Evolutionary conservation across 108 stramenopile species (phyloP).

Genomic region (Cyclotella kingstonii): DNA sequence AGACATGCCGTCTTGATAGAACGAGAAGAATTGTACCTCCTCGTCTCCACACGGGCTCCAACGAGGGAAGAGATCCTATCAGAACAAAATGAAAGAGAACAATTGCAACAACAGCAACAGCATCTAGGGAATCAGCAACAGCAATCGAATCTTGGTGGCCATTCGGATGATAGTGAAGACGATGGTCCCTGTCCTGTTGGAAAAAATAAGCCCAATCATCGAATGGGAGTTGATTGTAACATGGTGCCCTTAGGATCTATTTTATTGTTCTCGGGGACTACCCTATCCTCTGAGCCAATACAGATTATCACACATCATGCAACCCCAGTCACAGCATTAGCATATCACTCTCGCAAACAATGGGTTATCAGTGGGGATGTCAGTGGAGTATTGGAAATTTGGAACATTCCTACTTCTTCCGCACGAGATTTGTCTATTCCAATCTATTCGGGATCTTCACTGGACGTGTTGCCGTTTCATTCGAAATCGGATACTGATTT

Average conservation of each 20-base stretch:
- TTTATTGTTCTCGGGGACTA: constrained; percentile 50
- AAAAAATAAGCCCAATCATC: not conserved
- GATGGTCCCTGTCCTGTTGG: constrained; percentile 19
- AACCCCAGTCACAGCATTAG: constrained; percentile 77
- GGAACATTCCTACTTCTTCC: constrained; percentile 51
- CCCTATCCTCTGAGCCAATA: constrained; percentile 50
- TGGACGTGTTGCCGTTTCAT: constrained; percentile 41
- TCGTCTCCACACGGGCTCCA: constrained; percentile 28
- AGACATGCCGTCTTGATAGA: constrained; percentile 49
- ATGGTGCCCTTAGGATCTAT: constrained; percentile 41
- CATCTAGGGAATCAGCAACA: no score
- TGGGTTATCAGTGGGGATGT: constrained; percentile 80
- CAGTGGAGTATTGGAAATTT: constrained; percentile 91
- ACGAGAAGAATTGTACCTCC: constrained; percentile 31
- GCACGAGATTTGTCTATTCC: not conserved
- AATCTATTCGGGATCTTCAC: no score
- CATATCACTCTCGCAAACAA: constrained; percentile 56
- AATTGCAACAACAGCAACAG: constrained; percentile 10
- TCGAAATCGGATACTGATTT: constrained; percentile 91
- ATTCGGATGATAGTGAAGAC: constrained; percentile 18
- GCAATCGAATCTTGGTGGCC: no score
- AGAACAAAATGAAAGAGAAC: constrained; percentile 11
- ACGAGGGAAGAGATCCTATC: constrained; percentile 29
- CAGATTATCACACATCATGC: constrained; percentile 71
- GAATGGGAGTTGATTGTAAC: not conserved